Percentiles rank a stretch among this genome's conserved stretches.
phyloP scores from a whole-genome alignment of 2,329 filamentous ascomycete genomes.

The Epichloe festucae region DNA sequence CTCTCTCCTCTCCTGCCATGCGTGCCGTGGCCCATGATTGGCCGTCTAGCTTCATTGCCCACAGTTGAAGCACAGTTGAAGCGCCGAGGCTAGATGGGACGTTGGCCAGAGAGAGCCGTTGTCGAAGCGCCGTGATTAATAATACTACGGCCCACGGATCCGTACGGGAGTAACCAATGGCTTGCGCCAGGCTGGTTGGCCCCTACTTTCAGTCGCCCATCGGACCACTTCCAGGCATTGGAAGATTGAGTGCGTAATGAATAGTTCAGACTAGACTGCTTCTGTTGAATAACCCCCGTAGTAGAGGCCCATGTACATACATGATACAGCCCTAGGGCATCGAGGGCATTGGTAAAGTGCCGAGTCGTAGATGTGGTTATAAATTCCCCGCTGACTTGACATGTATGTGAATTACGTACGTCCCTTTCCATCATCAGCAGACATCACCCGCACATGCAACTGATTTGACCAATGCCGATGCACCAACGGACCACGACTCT shows the following conservation, averaged over 20 bases:
- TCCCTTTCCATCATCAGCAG: slow-evolving; percentile 1
- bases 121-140: neutral
- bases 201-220: no score
- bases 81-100: slow-evolving; percentile 1
- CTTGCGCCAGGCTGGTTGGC: no score
- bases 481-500: neutral
- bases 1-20: neutral
- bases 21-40: neutral
- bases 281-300: no score
- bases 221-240: no score
- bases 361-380: no score
- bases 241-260: no score
- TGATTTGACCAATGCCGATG: neutral
- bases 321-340: no score
- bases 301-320: no score
- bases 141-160: no score
- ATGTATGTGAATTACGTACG: neutral
- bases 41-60: neutral
- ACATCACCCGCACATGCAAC: neutral
- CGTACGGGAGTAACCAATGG: no score
- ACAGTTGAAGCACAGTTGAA: neutral
- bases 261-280: no score
- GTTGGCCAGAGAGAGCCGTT: neutral
- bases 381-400: neutral
- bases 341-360: no score